Base-by-base conservation (phyloP, 805 yeast genomes). In the Ogataea paraovalis region DNA sequence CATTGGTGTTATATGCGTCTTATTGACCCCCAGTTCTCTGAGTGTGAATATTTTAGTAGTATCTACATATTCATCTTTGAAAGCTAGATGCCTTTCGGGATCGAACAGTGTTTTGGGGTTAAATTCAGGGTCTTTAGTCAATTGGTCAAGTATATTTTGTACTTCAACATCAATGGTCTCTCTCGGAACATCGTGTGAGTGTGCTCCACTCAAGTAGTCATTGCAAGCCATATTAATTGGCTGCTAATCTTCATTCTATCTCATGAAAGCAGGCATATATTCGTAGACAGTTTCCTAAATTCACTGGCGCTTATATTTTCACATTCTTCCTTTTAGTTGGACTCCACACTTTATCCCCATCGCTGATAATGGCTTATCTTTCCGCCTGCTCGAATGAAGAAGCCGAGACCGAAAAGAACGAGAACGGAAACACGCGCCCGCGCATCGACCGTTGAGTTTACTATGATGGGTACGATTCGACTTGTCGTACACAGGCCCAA, bases 21-120 rank as follows among this genome's bases (percentile, higher is more conserved):
- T 66, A 16, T 59, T 49, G 45, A 71, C 70, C 2, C 68, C 65
- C 46, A 71, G 57, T 19, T 70, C 75, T 33, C 55, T 56, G 50
- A 71, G 57, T 2, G 74, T 69, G 42, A 68, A 62, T 43, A 61
- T 64, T 49, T 69, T 64, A 19, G 73, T 70, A 25, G 58, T 61
- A 9, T 65, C 62, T 45, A 57, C 71, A 51, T 63, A 63, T 41
- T 69, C 71, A 44, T 68, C 70, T 25, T 66, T 68, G 56, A 66
- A 68, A 4, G 67, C 55, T 21, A 73, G 49, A 56, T 73, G 76
- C 48, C 57, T 62, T 14, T 52, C 47, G 0, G 74, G 69, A 50
- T 73, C 75, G 43, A 73, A 73, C 18, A 39, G 48, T 44, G 41
- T 66, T 56, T 46, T 52, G 42, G 38, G 60, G 37, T 43, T 50